Evolutionary conservation across 345 rosid genomes (phyloP), one percentile per base, ranked within the genome.

Genomic region (Eucalyptus polyanthemos): DNA sequence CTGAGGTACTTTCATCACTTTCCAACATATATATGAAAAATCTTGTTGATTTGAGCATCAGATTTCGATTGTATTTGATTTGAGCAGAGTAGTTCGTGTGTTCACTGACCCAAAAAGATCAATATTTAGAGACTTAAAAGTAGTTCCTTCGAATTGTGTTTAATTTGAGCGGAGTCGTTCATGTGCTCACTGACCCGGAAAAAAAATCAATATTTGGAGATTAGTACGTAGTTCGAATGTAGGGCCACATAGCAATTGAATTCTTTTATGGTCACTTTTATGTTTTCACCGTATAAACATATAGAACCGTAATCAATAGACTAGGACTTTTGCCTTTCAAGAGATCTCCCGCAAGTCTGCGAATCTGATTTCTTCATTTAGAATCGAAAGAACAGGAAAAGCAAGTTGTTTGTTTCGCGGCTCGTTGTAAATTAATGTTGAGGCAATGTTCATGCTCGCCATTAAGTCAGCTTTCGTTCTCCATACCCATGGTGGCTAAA

Each of bases 81-180:
- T n/a, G 40, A n/a, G 1, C 10, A 34, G 21, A 0, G 21, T n/a
- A 14, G 37, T 65, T 65, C 21, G 67, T 58, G n/a, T 1, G 67
- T 12, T 58, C 56, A 53, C 56, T 8, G 11, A 53, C 58, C 58
- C 58, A 53, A 53, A 53, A 53, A 53, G 1, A 19, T 53, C 58
- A 8, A 8, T 21, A 53, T 0, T 53, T 53, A 19, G 58, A 53
- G 58, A 21, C 25, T 53, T 53, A 53, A 10, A 19, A 53, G 11
- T 53, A 53, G 58, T 53, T 53, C 25, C 24, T 53, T 53, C 58
- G 1, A 53, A 53, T 53, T 53, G 58, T 8, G 58, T 53, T 53
- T 53, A 0, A 53, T 53, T 53, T 53, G 2, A 21, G 58, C 5
- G 5, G 58, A 53, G 0, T 53, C 0, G 0, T 53, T 53, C 24